Base-by-base conservation (phyloP, 2,329 filamentous ascomycete genomes). In the Aureobasidium sp. region DNA sequence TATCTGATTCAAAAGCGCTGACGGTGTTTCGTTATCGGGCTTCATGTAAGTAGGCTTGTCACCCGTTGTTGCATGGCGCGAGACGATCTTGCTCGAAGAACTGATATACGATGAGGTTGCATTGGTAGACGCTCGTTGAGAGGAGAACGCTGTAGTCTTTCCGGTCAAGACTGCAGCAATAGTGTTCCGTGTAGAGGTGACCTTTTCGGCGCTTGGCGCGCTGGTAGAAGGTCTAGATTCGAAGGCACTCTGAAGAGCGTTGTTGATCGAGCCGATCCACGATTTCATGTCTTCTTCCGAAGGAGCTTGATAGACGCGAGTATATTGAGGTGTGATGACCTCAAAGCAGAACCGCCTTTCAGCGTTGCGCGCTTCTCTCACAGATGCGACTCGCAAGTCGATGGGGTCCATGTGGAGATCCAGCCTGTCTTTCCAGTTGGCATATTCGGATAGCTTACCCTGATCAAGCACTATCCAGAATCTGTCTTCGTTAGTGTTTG, bases 401-500 rank as follows among this genome's bases (percentile, higher is more conserved):
- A 99, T 97, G 0, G 94, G 94, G 1, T 97, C 94, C 86, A 96
- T 97, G 73, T 99, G 95, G 29, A 97, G 80, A 74, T 99, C 94
- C 27, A 99, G 83, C 73, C 86, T 93, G 73, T 99, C 91, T 76
- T 99, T 99, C 94, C 94, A 99, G 74, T 99, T 97, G 73, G 92
- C 96, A 76, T 99, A 99, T 72, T 99, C 94, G 1, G 93, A 97
- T 17, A 99, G 82, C 73, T 94, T 96, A 27, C 94, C 94, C 75
- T 96, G 92, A 72, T 97, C 95, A 48, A 99, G 81, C 2, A 99
- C 94, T 66, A 99, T 95, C 94, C 94, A 99, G 76, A 97, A 99
- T 12, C 72, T 91, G 95, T 68, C 14, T 22, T 48, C 42, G 36
- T 65, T n/a, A 65, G 63, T 36, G 17, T 62, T 78, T 68, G 79